These are phyloP conservation scores for Fomitopsis pulvina DNA, from an alignment of 768 basidiomycete genomes.

Conservation along the genomic window DNA sequence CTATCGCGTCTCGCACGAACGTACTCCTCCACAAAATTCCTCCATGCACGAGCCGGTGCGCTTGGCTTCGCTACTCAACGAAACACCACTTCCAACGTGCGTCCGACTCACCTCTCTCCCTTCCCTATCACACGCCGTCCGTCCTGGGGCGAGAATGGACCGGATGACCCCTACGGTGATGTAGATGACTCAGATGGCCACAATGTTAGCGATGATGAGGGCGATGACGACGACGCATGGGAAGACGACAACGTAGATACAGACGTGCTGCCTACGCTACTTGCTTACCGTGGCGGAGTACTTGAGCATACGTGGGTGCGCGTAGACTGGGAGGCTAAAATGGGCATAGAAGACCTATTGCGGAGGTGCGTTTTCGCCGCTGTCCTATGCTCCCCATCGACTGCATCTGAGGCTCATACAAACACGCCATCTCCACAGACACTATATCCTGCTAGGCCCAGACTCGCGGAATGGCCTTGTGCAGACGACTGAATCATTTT, in stretches of 20 bases:
- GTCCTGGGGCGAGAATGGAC: constrained; percentile 27
- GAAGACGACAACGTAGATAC: constrained; percentile 65
- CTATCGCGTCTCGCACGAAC: constrained; percentile 63
- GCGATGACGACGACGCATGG: constrained; percentile 36
- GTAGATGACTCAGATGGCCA: constrained; percentile 28
- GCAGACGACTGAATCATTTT: constrained; percentile 36
- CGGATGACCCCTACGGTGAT: constrained; percentile 43
- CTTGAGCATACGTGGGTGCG: constrained; percentile 88
- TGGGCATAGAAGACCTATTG: constrained; percentile 64
- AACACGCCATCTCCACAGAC: constrained; percentile 20
- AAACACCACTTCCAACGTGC: constrained; percentile 20
- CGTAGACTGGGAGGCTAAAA: constrained; percentile 76
- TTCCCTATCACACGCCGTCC: constrained; percentile 15
- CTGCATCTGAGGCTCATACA: neutral
- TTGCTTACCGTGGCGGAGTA: constrained; percentile 74
- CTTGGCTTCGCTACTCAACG: constrained; percentile 53
- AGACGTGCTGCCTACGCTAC: constrained; percentile 73
- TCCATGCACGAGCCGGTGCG: constrained; percentile 71
- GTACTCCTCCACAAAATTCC: constrained; percentile 70
- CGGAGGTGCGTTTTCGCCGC: constrained; percentile 36
- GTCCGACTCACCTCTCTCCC: constrained; percentile 9
- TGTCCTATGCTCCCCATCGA: neutral
- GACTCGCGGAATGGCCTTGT: constrained; percentile 27
- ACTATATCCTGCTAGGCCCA: constrained; percentile 33
- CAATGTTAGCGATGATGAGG: constrained; percentile 22